Base-by-base conservation (phyloP, 176 grass and related monocot species). In the Neostapfia colusana region DNA sequence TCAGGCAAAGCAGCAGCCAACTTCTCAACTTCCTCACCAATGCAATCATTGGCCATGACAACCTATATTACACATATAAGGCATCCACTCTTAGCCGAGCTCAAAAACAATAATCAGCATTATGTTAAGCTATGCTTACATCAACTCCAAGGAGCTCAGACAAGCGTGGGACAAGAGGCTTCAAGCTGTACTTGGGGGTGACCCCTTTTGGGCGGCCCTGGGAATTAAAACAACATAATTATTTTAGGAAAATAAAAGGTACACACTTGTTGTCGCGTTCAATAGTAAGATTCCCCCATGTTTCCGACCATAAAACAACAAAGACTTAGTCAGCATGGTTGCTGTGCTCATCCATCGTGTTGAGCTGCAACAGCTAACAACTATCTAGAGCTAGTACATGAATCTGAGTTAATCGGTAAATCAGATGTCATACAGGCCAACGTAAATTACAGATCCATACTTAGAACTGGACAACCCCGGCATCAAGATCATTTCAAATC, bases 121-220 rank as follows among this genome's bases (percentile, higher is more conserved):
- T 20, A n/a, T 59, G 69, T 37, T 65, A 27, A 73, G 16, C 37
- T 1, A 38, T 26, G 66, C 88, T 70, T 91, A 97, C 95, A 67
- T 97, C 35, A 16, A 97, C 51, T 65, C 88, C 91, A 76, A 97
- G 91, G 35, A 97, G 91, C 81, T 93, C 95, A 56, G 95, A 97
- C 44, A 97, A 71, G 24, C 95, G 85, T 46, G 95, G 91, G 23
- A 97, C 95, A 69, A 97, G 88, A 84, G 95, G 95, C 78, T 97
- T 93, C 88, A 97, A 83, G 86, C 91, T 97, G 84, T 86, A 97
- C 81, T 97, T 93, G 17, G 95, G 95, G 63, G 89, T 93, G 50
- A 89, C 82, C 79, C 95, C 95, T 85, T 97, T 97, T 51, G 91
- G 95, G 25, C 95, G 91, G 20, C 95, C 95, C 95, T 94, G 79